phyloP scores from a whole-genome alignment of 768 basidiomycete species.

The Auricularia sp. region DNA sequence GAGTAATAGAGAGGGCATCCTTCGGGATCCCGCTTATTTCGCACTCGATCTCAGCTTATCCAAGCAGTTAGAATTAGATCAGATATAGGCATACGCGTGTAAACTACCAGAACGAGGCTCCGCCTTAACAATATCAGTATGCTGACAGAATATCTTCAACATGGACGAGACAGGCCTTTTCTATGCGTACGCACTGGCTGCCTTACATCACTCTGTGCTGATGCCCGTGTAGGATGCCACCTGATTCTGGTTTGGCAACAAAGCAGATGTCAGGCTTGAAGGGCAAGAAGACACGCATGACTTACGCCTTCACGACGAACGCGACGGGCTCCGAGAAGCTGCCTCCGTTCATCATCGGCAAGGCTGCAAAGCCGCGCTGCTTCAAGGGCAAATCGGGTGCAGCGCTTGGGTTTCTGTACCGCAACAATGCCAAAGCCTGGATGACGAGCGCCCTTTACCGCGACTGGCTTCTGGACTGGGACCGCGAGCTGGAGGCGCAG shows the following conservation, averaged over 20 bases:
- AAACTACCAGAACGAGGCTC: too few species aligned
- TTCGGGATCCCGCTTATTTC: too few species aligned
- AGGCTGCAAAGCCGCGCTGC: constrained; percentile 18
- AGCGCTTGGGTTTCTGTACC: constrained; percentile 15
- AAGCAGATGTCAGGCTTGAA: constrained; percentile 1
- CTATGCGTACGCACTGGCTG: too few species aligned
- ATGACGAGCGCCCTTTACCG: constrained; percentile 24
- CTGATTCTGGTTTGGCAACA: not conserved
- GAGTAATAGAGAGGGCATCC: too few species aligned
- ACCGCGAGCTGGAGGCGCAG: constrained; percentile 1
- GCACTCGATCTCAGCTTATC: too few species aligned
- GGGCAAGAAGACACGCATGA: not conserved
- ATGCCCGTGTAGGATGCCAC: too few species aligned
- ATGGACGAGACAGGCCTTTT: constrained; percentile 3
- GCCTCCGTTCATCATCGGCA: constrained; percentile 26
- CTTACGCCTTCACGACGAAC: not conserved
- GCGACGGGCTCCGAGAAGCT: constrained; percentile 23
- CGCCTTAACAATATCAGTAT: too few species aligned
- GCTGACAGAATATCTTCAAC: not conserved
- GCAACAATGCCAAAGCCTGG: constrained; percentile 30
- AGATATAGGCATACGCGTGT: too few species aligned
- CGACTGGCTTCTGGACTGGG: not conserved
- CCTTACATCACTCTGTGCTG: too few species aligned
- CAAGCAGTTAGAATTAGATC: too few species aligned
- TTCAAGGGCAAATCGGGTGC: constrained; percentile 19